A percentile compares a stretch with the other conserved stretches of the same genome.
Conservation (phyloP, 2,329 filamentous ascomycete species). For the Lasiodiplodia sp. region DNA sequence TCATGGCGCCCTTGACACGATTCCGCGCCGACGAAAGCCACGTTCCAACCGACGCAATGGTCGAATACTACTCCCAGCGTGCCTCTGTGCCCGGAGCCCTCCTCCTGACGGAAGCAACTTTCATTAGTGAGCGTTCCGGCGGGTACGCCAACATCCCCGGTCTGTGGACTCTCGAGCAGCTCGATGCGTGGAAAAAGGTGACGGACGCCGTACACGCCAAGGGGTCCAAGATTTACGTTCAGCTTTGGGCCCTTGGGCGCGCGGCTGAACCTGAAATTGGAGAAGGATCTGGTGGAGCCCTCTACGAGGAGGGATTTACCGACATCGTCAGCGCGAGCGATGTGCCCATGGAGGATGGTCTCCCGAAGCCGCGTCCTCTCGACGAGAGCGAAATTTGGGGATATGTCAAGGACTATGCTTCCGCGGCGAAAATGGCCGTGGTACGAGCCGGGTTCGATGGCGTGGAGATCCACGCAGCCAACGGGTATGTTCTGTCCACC, state of each 20-base stretch:
- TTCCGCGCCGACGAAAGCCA: conserved; percentile 56
- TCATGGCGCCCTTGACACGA: conserved; percentile 43
- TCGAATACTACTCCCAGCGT: conserved; percentile 64
- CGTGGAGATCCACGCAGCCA: conserved; percentile 65
- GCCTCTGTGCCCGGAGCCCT: conserved; percentile 62
- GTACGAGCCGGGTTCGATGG: conserved; percentile 65
- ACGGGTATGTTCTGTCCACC: conserved; percentile 51
- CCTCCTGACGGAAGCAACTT: conserved; percentile 66
- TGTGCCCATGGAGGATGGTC: conserved; percentile 28
- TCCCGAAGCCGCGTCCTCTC: conserved; percentile 45
- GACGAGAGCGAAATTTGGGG: conserved; percentile 49
- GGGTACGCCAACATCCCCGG: conserved; percentile 55
- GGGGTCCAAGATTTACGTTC: conserved; percentile 66
- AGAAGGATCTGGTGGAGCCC: conserved; percentile 42
- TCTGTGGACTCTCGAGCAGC: conserved; percentile 58
- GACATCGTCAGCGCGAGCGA: not conserved
- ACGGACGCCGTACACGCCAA: conserved; percentile 68
- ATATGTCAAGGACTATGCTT: conserved; percentile 48
- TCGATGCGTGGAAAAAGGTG: conserved; percentile 66
- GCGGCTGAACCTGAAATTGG: conserved; percentile 51
- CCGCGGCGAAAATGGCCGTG: conserved; percentile 54
- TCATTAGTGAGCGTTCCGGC: conserved; percentile 53
- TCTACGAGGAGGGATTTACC: not conserved
- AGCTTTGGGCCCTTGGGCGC: conserved; percentile 69
- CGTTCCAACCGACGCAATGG: conserved; percentile 51